Conservation (phyloP, 2,329 filamentous ascomycete species). For the Alternaria rosae region DNA sequence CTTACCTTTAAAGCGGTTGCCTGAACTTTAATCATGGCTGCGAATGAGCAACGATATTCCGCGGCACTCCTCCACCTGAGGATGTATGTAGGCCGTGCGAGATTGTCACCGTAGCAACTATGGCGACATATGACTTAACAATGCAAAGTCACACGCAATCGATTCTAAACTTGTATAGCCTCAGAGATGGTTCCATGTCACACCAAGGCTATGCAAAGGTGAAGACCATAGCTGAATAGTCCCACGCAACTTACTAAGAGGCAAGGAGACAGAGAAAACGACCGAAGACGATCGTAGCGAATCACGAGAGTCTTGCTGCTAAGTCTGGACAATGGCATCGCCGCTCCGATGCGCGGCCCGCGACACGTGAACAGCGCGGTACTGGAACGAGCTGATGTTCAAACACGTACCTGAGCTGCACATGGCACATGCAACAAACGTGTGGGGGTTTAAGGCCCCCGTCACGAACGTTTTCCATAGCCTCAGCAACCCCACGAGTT, state of each 20-base stretch:
- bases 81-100: too few relatives aligned
- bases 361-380: neutral
- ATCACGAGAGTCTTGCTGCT: neutral
- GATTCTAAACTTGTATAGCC: neutral
- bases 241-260: neutral
- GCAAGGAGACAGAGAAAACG: neutral
- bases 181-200: neutral
- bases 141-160: neutral
- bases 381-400: neutral
- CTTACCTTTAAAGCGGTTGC: neutral
- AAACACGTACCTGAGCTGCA: neutral
- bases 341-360: neutral
- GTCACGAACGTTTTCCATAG: slow-evolving; percentile 11
- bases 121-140: neutral
- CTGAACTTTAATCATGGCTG: neutral
- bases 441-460: neutral
- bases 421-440: slow-evolving; percentile 7
- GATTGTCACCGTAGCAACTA: neutral
- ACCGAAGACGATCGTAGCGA: neutral
- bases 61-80: too few relatives aligned
- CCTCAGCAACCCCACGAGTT: slow-evolving; percentile 7
- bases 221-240: neutral
- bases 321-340: neutral
- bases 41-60: too few relatives aligned
- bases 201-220: neutral